Conservation (phyloP, 108 stramenopile species). For the Fragilariopsis cylindrus region DNA sequence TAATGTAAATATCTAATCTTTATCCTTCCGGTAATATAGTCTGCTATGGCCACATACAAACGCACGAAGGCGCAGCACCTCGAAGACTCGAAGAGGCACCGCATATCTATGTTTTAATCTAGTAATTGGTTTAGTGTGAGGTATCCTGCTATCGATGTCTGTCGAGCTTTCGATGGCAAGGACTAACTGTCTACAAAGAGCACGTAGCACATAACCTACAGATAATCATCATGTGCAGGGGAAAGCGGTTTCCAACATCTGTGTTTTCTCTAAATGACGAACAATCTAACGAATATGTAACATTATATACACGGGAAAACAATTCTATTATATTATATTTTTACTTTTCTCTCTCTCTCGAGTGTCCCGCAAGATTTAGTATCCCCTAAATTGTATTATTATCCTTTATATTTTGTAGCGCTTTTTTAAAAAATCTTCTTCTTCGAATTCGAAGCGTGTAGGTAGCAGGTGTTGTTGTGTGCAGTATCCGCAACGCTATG, state of each 20-base stretch:
- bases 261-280: no score
- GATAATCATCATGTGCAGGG: no score
- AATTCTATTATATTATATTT: not conserved
- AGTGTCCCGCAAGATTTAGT: conserved; percentile 6
- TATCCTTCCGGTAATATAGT: no score
- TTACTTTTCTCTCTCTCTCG: not conserved
- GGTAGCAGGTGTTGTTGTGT: conserved; percentile 1
- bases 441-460: not conserved
- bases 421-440: not conserved
- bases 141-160: conserved; percentile 15
- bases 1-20: no score
- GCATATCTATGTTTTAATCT: not conserved
- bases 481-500: not conserved
- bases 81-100: no score
- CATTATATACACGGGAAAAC: no score
- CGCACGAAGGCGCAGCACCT: no score
- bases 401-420: conserved; percentile 9
- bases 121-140: not conserved
- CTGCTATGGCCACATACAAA: no score
- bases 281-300: not conserved
- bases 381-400: conserved; percentile 11
- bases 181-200: not conserved
- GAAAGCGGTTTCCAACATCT: no score
- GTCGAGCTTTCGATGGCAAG: not conserved
- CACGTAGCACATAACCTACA: no score